Percentiles rank a stretch among this genome's conserved stretches.
Conservation (phyloP, 192 early-diverging fungal genomes). For the Gamsiella multidivaricata region DNA sequence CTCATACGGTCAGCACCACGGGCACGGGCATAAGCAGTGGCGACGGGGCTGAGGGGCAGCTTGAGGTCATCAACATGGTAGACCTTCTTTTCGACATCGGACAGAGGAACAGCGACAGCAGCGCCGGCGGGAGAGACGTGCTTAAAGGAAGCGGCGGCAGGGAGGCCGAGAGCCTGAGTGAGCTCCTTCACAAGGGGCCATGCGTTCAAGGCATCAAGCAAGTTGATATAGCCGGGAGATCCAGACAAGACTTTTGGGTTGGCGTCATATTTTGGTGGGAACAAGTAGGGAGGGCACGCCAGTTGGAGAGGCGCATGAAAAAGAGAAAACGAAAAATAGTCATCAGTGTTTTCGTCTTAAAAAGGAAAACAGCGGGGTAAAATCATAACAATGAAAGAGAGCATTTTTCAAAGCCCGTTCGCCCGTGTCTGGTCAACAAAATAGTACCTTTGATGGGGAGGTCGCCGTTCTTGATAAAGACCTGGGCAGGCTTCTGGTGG, state of each 20-base stretch:
- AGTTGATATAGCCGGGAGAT: conserved; percentile 98
- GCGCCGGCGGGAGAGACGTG: conserved; percentile 99
- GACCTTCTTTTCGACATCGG: conserved; percentile 85
- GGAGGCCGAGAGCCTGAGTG: conserved; percentile 80
- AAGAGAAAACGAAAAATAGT: not conserved
- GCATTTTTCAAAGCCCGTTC: conserved; percentile 34
- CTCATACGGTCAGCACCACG: conserved; percentile 99
- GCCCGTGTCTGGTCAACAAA: not conserved
- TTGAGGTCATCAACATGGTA: conserved; percentile 91
- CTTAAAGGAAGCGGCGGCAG: conserved; percentile 99
- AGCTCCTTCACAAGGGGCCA: conserved; percentile 99
- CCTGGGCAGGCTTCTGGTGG: conserved; percentile 98
- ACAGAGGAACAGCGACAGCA: conserved; percentile 87
- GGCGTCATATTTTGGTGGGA: no score
- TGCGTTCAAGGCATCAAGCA: conserved; percentile 95
- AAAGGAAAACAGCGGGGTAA: conserved; percentile 56
- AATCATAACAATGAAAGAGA: conserved; percentile 15
- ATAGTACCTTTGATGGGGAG: conserved; percentile 79
- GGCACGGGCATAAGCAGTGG: conserved; percentile 95
- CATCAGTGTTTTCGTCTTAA: conserved; percentile 8
- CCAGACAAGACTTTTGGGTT: conserved; percentile 86
- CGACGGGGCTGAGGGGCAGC: conserved; percentile 83
- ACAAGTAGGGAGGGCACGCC: no score
- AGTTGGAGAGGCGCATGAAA: no score
- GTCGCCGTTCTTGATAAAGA: conserved; percentile 80